A percentile compares a stretch with the other conserved stretches of the same genome.
Evolutionary conservation across 2,329 filamentous ascomycete genomes (phyloP).

Genomic region (Neoarthrinium moseri): DNA sequence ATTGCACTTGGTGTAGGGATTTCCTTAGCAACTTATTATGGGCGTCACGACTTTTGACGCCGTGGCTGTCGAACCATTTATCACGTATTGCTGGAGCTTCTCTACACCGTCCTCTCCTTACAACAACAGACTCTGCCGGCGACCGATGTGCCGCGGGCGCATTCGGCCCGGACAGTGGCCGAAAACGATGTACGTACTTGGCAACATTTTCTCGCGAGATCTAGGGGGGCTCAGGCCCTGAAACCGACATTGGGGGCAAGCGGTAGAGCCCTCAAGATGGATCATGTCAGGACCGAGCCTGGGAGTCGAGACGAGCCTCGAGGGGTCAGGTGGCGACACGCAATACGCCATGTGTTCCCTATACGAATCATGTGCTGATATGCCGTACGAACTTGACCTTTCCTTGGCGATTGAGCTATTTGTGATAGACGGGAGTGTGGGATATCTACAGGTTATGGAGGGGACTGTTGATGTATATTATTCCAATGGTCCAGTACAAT

Average conservation of each 20-base stretch:
- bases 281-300: neutral
- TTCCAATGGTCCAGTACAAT: constrained; percentile 30
- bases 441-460: constrained; percentile 21
- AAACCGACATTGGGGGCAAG: neutral
- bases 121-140: constrained; percentile 15
- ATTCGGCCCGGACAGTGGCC: neutral
- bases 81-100: constrained; percentile 17
- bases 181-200: constrained; percentile 11
- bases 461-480: constrained; percentile 32
- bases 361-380: neutral
- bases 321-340: neutral
- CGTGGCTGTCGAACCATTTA: constrained; percentile 16
- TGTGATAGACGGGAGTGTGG: constrained; percentile 20
- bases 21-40: constrained; percentile 19
- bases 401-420: constrained; percentile 15
- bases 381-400: neutral
- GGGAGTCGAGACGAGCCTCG: neutral
- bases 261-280: neutral
- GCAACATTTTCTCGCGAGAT: constrained; percentile 21
- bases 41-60: constrained; percentile 18
- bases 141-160: constrained; percentile 8
- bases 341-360: neutral
- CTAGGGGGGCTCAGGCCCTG: constrained; percentile 20
- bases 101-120: constrained; percentile 30
- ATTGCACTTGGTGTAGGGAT: constrained; percentile 24